Evolutionary conservation across 176 grass and related monocot species (phyloP), one percentile per base, ranked within the genome.

Genomic region (Triticum dicoccoides): DNA sequence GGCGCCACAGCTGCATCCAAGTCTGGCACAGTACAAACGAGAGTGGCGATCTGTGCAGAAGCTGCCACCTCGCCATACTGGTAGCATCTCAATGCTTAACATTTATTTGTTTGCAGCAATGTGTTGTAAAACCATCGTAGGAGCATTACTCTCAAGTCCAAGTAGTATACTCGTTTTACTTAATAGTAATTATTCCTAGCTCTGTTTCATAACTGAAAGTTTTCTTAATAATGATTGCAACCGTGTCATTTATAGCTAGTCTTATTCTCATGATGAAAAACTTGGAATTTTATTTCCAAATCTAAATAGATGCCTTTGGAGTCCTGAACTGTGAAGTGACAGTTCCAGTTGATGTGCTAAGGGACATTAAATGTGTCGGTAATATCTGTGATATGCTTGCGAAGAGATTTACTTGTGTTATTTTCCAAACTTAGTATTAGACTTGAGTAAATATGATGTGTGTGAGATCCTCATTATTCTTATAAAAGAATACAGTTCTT

Each of bases 21-120:
- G 90, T 59, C 74, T 93, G 38, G 84, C 92, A 27, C 78, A 86
- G 17, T 96, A 98, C 80, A 87, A 73, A 62, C 79, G 97, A 54
- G 77, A 44, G 62, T 96, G 92, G 90, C 90, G 52, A 56, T 83
- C 52, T 86, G 63, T 89, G 9, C 83, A 51, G 68, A 82, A 76
- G 76, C 65, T 37, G 41, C 91, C 85, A 3, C 85, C 90, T 18
- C 86, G 65, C 11, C 90, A 89, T 69, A 88, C 83, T 64, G 93
- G 97, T 98, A 94, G 79, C 34, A 64, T 77, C 49, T 76, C 25
- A 14, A 24, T 85, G 13, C 18, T 77, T 86, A 25, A 25, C 32
- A 33, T 24, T 82, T 32, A 12, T 65, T 8, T 30, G 6, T 45
- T 82, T 58, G 32, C 49, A 65, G 18, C 64, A 64, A 32, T 86